Evolutionary conservation across 306 rosid genomes (phyloP).

Genomic region (Trichosanthes truncata): DNA sequence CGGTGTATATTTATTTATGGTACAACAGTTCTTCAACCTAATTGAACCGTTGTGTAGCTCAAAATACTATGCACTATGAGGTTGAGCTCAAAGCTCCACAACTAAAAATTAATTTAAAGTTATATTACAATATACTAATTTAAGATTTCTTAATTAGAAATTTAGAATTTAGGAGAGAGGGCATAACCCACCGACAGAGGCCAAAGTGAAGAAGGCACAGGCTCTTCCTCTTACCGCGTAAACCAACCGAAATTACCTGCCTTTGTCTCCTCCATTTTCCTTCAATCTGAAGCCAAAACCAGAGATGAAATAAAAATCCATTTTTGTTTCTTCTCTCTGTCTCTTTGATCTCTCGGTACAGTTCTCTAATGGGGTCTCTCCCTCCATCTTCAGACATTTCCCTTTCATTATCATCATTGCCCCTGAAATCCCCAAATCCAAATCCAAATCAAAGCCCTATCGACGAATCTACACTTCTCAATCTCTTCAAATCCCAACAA

Average conservation of each 20-base stretch:
- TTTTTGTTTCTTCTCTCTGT: neutral
- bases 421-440: slow-evolving; percentile 10
- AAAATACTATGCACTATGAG: no score
- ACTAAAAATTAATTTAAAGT: no score
- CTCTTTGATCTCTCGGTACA: neutral
- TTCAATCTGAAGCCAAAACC: neutral
- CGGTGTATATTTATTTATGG: no score
- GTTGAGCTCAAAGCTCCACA: no score
- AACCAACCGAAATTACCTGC: slow-evolving; percentile 3
- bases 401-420: neutral
- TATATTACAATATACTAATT: no score
- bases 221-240: neutral
- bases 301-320: neutral
- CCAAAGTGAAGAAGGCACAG: neutral
- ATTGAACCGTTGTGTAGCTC: no score
- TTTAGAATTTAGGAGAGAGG: neutral
- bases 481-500: slow-evolving; percentile 80
- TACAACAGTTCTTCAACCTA: no score
- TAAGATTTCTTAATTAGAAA: no score
- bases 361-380: slow-evolving; percentile 33
- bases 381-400: slow-evolving; percentile 13
- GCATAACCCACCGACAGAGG: neutral
- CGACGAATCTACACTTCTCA: slow-evolving; percentile 43
- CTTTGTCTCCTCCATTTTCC: neutral
- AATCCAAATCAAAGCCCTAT: slow-evolving; percentile 17